These are phyloP conservation scores for Saprolegnia parasitica DNA, from an alignment of 352 stramenopile species.

Conservation along the genomic window DNA sequence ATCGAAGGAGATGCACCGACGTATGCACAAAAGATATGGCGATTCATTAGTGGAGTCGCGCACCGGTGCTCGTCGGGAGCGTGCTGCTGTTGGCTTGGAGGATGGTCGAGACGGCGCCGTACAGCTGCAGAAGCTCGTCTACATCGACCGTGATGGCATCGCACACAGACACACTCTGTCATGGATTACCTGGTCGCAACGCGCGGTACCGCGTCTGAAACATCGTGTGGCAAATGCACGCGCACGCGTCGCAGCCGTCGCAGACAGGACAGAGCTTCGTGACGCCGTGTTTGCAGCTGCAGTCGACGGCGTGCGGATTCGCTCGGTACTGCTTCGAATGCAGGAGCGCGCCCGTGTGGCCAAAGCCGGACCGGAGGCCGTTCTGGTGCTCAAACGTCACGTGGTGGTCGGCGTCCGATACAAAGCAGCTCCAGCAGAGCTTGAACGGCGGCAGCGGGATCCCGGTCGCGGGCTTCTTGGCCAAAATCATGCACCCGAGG, in stretches of 20 bases:
- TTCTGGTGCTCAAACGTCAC: conserved; percentile 59
- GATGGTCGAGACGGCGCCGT: conserved; percentile 5
- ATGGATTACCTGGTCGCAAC: conserved; percentile 47
- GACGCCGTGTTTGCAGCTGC: conserved; percentile 51
- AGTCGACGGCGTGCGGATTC: conserved; percentile 69
- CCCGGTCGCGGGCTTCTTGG: neutral
- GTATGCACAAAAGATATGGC: no score
- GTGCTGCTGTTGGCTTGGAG: neutral
- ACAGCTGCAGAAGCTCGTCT: conserved; percentile 26
- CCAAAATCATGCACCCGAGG: conserved; percentile 66
- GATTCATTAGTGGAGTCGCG: no score
- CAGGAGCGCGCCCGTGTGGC: conserved; percentile 61
- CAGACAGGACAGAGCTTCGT: conserved; percentile 56
- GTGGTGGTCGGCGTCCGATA: conserved; percentile 48
- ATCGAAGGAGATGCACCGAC: no score
- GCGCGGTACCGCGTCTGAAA: conserved; percentile 83
- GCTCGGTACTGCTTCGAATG: conserved; percentile 60
- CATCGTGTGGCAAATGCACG: conserved; percentile 78
- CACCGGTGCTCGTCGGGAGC: no score
- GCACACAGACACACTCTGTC: neutral
- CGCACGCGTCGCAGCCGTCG: conserved; percentile 74
- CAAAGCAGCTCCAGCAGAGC: conserved; percentile 24
- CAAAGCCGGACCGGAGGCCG: conserved; percentile 60
- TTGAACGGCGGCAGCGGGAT: neutral
- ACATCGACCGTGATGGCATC: no score